Evolutionary conservation across 257 asterid genomes (phyloP).

Genomic region (Coffea eugenioides): DNA sequence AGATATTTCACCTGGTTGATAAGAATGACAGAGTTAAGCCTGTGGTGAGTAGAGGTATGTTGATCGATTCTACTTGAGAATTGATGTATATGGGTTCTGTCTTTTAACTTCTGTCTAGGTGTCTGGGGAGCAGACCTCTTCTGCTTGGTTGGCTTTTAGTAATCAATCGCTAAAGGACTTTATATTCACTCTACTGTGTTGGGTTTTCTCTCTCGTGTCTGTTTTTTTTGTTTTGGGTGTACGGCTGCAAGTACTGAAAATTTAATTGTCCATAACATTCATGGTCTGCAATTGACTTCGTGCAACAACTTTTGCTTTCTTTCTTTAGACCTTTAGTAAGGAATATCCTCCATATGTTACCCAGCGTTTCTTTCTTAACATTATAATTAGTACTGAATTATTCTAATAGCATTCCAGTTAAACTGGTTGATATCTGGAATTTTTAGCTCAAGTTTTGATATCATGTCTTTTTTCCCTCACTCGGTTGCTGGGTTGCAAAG

Average conservation of each 20-base stretch:
- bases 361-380: neutral
- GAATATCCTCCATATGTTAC: neutral
- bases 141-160: neutral
- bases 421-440: neutral
- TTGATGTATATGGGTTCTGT: neutral
- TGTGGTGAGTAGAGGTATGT: constrained; percentile 50
- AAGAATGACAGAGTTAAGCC: constrained; percentile 37
- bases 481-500: too few relatives aligned
- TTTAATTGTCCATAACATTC: neutral
- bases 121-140: neutral
- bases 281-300: neutral
- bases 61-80: neutral
- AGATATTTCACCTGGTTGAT: constrained; percentile 41
- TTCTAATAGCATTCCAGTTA: neutral
- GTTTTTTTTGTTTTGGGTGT: neutral
- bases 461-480: too few relatives aligned
- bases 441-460: neutral
- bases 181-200: neutral
- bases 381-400: neutral
- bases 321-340: neutral
- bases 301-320: neutral
- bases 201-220: neutral
- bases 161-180: neutral
- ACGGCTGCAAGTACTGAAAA: neutral
- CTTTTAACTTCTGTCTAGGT: neutral